phyloP scores from a whole-genome alignment of 2,329 filamentous ascomycete species.

The Mycogone perniciosa region DNA sequence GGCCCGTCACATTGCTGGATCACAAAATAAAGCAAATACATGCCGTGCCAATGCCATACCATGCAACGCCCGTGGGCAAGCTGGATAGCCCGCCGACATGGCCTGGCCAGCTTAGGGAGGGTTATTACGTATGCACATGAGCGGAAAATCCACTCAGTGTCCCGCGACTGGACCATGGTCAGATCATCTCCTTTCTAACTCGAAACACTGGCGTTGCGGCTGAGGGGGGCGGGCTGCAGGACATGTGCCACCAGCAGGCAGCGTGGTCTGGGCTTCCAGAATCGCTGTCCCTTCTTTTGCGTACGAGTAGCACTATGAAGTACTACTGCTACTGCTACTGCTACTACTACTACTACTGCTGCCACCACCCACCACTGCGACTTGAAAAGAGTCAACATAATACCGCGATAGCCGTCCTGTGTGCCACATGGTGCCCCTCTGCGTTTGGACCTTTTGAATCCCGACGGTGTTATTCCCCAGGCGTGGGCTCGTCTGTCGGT shows the following conservation, averaged over 20 bases:
- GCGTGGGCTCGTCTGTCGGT: too few relatives aligned
- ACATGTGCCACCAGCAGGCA: background rate
- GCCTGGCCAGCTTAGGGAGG: too few relatives aligned
- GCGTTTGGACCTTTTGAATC: too few relatives aligned
- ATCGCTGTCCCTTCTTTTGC: constrained; percentile 5
- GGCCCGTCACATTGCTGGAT: too few relatives aligned
- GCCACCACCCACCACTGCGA: background rate
- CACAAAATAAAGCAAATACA: too few relatives aligned
- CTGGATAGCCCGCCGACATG: too few relatives aligned
- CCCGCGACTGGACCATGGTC: background rate
- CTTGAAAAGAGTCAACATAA: background rate
- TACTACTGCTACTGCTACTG: background rate
- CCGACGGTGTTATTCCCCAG: too few relatives aligned
- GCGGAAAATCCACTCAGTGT: background rate
- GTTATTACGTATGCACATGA: background rate
- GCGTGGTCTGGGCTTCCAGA: constrained; percentile 7
- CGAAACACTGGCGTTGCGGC: constrained; percentile 15
- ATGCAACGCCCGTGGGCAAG: too few relatives aligned
- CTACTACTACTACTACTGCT: too few relatives aligned
- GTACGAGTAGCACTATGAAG: background rate
- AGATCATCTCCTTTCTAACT: constrained; percentile 7
- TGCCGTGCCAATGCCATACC: too few relatives aligned
- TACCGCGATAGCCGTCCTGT: background rate
- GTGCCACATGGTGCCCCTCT: background rate
- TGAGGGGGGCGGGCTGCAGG: constrained; percentile 9